phyloP scores from a whole-genome alignment of 176 grass and related monocot genomes.

The Oryza coarctata region DNA sequence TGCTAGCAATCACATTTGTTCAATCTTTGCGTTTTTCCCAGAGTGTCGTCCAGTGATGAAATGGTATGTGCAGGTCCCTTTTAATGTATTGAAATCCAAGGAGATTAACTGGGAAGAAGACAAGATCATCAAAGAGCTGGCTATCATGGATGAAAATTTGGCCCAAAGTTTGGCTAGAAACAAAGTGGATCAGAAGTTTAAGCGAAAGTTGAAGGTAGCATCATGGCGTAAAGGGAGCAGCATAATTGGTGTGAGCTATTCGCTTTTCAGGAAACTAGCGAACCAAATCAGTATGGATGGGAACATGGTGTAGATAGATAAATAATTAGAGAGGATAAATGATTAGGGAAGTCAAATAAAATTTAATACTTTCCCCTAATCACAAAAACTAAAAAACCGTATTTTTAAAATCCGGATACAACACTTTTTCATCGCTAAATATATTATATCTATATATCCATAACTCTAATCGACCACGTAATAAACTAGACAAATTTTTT shows the following conservation, averaged over 20 bases:
- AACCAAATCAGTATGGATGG: conserved; percentile 24
- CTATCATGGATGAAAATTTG: conserved; percentile 25
- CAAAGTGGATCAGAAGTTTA: conserved; percentile 31
- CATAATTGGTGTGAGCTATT: conserved; percentile 82
- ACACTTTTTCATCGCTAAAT: too few relatives aligned
- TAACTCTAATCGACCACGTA: too few relatives aligned
- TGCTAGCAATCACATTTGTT: conserved; percentile 73
- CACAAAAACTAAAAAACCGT: too few relatives aligned
- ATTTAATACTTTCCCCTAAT: too few relatives aligned
- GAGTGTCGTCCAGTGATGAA: conserved; percentile 67
- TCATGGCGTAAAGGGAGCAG: conserved; percentile 67
- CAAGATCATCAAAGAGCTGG: conserved; percentile 22
- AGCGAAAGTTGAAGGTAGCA: conserved; percentile 45
- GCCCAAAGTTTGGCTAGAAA: conserved; percentile 7
- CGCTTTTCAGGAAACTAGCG: conserved; percentile 51
- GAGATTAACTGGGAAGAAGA: conserved; percentile 56
- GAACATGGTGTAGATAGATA: too few relatives aligned
- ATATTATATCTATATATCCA: too few relatives aligned
- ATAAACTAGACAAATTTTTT: too few relatives aligned
- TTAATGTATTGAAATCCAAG: conserved; percentile 63
- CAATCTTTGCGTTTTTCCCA: conserved; percentile 65
- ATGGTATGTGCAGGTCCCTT: conserved; percentile 68
- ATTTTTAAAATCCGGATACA: too few relatives aligned
- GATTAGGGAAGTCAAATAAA: too few relatives aligned
- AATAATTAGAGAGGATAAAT: too few relatives aligned